These are phyloP conservation scores for Xerocomellus amylosporus DNA, from an alignment of 768 basidiomycete species.

Conservation along the genomic window DNA sequence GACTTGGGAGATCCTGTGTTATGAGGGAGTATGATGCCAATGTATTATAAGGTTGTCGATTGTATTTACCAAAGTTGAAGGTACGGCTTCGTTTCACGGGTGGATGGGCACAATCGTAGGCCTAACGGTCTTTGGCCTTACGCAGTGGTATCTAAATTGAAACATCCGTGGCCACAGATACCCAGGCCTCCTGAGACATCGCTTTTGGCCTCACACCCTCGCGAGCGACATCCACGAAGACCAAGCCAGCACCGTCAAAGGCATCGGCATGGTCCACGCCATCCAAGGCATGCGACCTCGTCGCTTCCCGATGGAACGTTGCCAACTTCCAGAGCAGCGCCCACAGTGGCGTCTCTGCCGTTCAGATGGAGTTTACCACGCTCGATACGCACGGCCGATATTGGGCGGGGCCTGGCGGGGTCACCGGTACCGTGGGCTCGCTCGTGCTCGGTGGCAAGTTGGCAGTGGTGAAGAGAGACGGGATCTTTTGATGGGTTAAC, in stretches of 20 bases:
- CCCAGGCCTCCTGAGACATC: conserved; percentile 42
- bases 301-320: conserved; percentile 96
- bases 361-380: conserved; percentile 97
- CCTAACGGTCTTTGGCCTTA: too few relatives aligned
- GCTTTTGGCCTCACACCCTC: conserved; percentile 78
- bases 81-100: neutral
- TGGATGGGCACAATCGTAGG: neutral
- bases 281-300: conserved; percentile 98
- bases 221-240: conserved; percentile 69
- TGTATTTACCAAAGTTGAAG: neutral
- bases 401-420: conserved; percentile 80
- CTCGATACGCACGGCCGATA: conserved; percentile 72
- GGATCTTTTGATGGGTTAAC: neutral
- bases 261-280: conserved; percentile 87
- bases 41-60: too few relatives aligned
- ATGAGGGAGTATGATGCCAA: too few relatives aligned
- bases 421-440: conserved; percentile 81
- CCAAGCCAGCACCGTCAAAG: conserved; percentile 51
- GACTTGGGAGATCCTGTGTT: too few relatives aligned
- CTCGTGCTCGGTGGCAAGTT: conserved; percentile 80
- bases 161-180: neutral
- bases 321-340: conserved; percentile 79
- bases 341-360: conserved; percentile 73
- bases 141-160: neutral
- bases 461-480: conserved; percentile 33